These are phyloP conservation scores for Suillus occidentalis DNA, from an alignment of 768 basidiomycete genomes.

Conservation along the genomic window DNA sequence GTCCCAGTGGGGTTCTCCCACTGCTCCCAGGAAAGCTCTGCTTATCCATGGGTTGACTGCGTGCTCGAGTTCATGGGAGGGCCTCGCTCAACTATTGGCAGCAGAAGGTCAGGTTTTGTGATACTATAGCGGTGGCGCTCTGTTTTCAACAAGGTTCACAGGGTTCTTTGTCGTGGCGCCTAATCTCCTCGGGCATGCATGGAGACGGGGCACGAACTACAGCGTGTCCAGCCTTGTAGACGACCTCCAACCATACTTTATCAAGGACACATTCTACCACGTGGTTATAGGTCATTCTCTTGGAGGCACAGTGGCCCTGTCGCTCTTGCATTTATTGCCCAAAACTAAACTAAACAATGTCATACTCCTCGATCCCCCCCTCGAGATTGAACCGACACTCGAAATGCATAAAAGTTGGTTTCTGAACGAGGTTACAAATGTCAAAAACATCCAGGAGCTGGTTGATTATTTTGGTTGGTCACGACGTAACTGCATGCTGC, in stretches of 20 bases:
- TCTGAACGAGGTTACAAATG: neutral
- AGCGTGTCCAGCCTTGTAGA: slow-evolving; percentile 11
- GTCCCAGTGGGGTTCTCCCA: slow-evolving; percentile 17
- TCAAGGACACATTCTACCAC: slow-evolving; percentile 12
- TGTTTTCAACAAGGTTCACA: slow-evolving; percentile 1
- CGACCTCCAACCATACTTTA: slow-evolving; percentile 17
- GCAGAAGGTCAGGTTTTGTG: slow-evolving; percentile 14
- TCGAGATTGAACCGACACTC: neutral
- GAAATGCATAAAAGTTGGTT: neutral
- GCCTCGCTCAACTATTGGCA: slow-evolving; percentile 13
- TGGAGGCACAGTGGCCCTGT: slow-evolving; percentile 14
- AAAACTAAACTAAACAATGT: slow-evolving; percentile 3
- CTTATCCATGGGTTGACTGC: slow-evolving; percentile 17
- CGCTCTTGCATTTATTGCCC: slow-evolving; percentile 17
- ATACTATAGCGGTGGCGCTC: neutral
- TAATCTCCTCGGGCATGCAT: slow-evolving; percentile 18
- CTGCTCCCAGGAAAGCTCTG: slow-evolving; percentile 15
- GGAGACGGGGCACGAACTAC: slow-evolving; percentile 12
- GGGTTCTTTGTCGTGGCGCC: slow-evolving; percentile 23
- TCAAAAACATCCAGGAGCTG: neutral
- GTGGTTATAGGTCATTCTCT: slow-evolving; percentile 22
- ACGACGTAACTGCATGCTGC: slow-evolving; percentile 8
- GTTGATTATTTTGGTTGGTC: slow-evolving; percentile 19
- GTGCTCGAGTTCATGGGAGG: slow-evolving; percentile 21
- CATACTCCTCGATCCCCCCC: slow-evolving; percentile 15